Conservation (phyloP, 495 filamentous ascomycete genomes). For the Penicillium atrosanguineum region DNA sequence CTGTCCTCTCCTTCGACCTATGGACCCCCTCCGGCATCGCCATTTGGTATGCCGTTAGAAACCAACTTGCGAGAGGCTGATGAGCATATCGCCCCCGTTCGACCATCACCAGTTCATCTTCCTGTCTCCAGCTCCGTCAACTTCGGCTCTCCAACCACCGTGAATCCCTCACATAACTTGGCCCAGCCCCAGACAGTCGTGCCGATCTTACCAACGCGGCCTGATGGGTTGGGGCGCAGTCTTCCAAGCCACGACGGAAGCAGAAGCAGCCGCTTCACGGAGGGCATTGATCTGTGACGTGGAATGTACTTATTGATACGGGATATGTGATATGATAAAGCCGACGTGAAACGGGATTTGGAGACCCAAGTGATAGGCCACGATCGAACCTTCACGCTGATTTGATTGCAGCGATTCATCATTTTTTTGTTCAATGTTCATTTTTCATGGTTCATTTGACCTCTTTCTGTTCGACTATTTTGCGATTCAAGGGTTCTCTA, state of each 20-base stretch:
- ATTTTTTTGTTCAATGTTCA: neutral
- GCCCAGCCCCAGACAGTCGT: conserved; percentile 26
- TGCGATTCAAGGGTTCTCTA: conserved; percentile 2
- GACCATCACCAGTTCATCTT: conserved; percentile 49
- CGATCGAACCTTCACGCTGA: conserved; percentile 4
- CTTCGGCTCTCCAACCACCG: conserved; percentile 22
- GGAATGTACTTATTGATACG: conserved; percentile 10
- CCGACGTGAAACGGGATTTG: conserved; percentile 17
- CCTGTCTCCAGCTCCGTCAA: conserved; percentile 45
- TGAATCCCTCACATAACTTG: conserved; percentile 21
- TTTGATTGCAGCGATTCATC: conserved; percentile 4
- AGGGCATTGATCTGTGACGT: conserved; percentile 34
- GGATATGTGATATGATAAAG: conserved; percentile 27
- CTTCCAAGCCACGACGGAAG: conserved; percentile 55
- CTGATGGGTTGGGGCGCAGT: conserved; percentile 52
- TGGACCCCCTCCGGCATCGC: conserved; percentile 33
- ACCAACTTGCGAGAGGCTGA: conserved; percentile 34
- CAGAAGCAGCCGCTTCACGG: conserved; percentile 55
- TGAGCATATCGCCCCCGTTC: conserved; percentile 34
- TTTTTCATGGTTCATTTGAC: neutral
- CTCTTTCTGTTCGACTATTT: conserved; percentile 1
- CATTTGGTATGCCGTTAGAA: conserved; percentile 38
- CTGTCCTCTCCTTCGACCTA: conserved; percentile 21
- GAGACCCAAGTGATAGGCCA: conserved; percentile 2
- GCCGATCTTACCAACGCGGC: conserved; percentile 24